Conservation (phyloP, 116 monocot species). For the Cymodocea nodosa region DNA sequence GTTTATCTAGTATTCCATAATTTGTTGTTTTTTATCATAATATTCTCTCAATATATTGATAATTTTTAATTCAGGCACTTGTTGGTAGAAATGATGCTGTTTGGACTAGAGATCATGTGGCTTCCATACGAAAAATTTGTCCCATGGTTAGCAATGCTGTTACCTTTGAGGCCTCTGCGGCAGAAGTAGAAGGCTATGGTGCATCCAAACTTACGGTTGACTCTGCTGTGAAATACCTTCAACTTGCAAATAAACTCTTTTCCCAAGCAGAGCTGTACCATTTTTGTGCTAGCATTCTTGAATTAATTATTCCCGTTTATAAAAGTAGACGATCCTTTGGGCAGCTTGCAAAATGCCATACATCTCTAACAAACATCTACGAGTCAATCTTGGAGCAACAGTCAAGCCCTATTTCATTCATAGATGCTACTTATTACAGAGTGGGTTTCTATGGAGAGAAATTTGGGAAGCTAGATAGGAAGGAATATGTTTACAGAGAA, state of each 20-base stretch:
- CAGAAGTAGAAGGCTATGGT: slow-evolving; percentile 99
- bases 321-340: slow-evolving; percentile 84
- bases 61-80: slow-evolving; percentile 46
- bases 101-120: slow-evolving; percentile 84
- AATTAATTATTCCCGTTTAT: slow-evolving; percentile 93
- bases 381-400: slow-evolving; percentile 93
- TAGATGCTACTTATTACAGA: slow-evolving; percentile 92
- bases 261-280: slow-evolving; percentile 88
- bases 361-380: slow-evolving; percentile 83
- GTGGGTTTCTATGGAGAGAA: slow-evolving; percentile 90
- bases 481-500: slow-evolving; percentile 90
- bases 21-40: background rate
- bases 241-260: slow-evolving; percentile 92
- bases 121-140: slow-evolving; percentile 82
- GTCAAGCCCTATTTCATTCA: slow-evolving; percentile 88
- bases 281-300: slow-evolving; percentile 89
- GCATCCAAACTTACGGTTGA: slow-evolving; percentile 98
- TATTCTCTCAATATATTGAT: background rate
- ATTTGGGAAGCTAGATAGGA: slow-evolving; percentile 75
- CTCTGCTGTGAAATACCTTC: slow-evolving; percentile 97
- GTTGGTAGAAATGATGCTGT: slow-evolving; percentile 95
- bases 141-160: slow-evolving; percentile 73
- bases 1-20: slow-evolving; percentile 7
- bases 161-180: slow-evolving; percentile 76
- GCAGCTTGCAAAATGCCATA: slow-evolving; percentile 93